Conservation (phyloP, 257 asterid species). For the Catharanthus roseus region DNA sequence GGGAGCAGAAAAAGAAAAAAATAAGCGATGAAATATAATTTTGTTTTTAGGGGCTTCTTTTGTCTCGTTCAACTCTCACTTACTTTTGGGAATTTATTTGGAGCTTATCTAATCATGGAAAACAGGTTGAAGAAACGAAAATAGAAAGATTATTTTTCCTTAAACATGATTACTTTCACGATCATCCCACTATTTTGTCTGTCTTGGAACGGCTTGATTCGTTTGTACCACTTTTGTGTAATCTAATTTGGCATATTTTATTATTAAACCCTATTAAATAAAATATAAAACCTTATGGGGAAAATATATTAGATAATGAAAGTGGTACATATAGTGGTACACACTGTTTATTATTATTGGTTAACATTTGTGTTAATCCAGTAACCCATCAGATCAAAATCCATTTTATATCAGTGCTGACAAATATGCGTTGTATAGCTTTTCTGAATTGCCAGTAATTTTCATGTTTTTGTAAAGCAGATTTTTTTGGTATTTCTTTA, state of each 20-base stretch:
- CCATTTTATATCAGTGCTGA: not conserved
- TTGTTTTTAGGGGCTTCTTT: constrained; percentile 1
- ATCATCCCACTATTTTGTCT: not conserved
- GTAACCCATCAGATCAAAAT: not conserved
- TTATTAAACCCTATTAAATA: too few relatives aligned
- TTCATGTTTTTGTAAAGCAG: not conserved
- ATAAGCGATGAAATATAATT: not conserved
- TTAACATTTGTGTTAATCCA: not conserved
- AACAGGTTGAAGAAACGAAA: not conserved
- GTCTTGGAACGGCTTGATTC: too few relatives aligned
- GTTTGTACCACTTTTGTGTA: too few relatives aligned
- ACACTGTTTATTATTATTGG: not conserved
- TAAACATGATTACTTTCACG: not conserved
- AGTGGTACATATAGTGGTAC: too few relatives aligned
- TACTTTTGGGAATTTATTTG: not conserved
- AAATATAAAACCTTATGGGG: too few relatives aligned
- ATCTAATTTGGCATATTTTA: too few relatives aligned
- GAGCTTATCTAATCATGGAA: constrained; percentile 1
- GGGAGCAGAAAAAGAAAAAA: not conserved
- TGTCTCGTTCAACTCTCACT: constrained; percentile 8
- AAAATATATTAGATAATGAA: too few relatives aligned
- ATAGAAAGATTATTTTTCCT: not conserved
- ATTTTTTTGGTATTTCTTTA: not conserved
- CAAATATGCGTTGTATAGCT: not conserved
- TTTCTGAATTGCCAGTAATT: not conserved